Percentiles rank a stretch among this genome's conserved stretches.
Evolutionary conservation across 257 asterid species (phyloP).

Genomic region (Nicotiana obtusifolia): DNA sequence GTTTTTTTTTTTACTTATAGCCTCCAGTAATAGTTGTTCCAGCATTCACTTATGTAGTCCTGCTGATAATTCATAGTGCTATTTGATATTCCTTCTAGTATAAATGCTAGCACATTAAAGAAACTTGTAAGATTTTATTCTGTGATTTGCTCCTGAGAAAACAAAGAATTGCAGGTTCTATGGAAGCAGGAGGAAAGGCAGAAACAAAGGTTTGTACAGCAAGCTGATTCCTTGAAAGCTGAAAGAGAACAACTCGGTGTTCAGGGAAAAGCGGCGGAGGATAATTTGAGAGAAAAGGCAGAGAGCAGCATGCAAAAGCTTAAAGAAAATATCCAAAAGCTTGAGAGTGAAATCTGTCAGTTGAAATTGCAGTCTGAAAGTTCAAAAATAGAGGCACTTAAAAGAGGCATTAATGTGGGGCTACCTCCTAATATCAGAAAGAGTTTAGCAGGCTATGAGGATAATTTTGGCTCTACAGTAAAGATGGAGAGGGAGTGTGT

Average conservation of each 20-base stretch:
- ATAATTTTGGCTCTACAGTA: constrained; percentile 26
- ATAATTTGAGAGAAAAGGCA: constrained; percentile 34
- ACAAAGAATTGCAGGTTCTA: constrained; percentile 36
- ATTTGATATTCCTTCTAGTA: background rate
- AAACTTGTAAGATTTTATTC: background rate
- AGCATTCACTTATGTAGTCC: background rate
- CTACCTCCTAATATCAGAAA: constrained; percentile 22
- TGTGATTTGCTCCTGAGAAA: background rate
- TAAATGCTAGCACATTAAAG: background rate
- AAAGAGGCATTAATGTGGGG: constrained; percentile 19
- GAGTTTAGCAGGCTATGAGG: constrained; percentile 42
- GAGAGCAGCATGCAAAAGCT: constrained; percentile 30
- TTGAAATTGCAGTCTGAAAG: constrained; percentile 40
- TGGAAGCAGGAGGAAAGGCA: constrained; percentile 57
- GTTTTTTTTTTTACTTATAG: background rate
- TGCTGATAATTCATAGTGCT: background rate
- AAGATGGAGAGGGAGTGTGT: constrained; percentile 74
- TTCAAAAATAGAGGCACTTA: constrained; percentile 50
- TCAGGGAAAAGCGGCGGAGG: constrained; percentile 32
- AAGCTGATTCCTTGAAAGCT: constrained; percentile 21
- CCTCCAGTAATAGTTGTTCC: background rate
- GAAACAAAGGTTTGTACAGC: constrained; percentile 17
- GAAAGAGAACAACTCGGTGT: constrained; percentile 34
- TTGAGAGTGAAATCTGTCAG: constrained; percentile 35
- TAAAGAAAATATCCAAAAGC: constrained; percentile 31